Evolutionary conservation across 73 alveolate species (phyloP), one percentile per base, ranked within the genome.

Genomic region (Breviolum minutum): DNA sequence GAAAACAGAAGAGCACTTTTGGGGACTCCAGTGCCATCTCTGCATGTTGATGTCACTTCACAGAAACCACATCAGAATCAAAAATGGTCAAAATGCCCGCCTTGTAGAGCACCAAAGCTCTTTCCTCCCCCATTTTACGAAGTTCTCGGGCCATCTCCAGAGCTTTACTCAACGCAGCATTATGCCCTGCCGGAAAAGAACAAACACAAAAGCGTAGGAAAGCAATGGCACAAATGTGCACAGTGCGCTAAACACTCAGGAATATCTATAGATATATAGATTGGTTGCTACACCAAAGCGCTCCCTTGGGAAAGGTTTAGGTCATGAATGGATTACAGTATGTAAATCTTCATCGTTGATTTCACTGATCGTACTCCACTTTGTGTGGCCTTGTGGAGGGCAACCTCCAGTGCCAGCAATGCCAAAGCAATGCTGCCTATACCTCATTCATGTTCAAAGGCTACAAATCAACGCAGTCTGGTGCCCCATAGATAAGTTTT

Each of bases 341-440:
- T 71, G 81, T 30, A 71, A 71, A 71, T 16, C 19, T 30, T 3
- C 40, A n/a, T 71, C 29, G 10, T 30, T 71, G 81, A 12, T 11
- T 8, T 6, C 81, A 71, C 10, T 20, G 16, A 11, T 27, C 87
- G 10, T 12, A 22, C 22, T 27, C 63, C 26, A 61, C 63, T 79
- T 9, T 32, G 87, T n/a, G 19, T 30, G 86, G 86, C 98, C 98
- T 93, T 76, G 91, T 19, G 98, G 98, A 76, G 89, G 88, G 69
- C 98, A 93, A 24, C 98, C 98, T 54, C 98, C 98, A 7, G 98
- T 61, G 48, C 98, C 98, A 27, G 98, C 98, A 76, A 93, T 93
- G 76, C 98, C 98, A 27, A 93, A 93, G 98, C 98, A 93, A 60
- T 93, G 98, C 63, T 93, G 98, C 60, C 98, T 74, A n/a, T 93